Percentiles rank a stretch among this genome's conserved stretches.
Conservation (phyloP, 2,329 filamentous ascomycete species). For the Alternaria brassicae region DNA sequence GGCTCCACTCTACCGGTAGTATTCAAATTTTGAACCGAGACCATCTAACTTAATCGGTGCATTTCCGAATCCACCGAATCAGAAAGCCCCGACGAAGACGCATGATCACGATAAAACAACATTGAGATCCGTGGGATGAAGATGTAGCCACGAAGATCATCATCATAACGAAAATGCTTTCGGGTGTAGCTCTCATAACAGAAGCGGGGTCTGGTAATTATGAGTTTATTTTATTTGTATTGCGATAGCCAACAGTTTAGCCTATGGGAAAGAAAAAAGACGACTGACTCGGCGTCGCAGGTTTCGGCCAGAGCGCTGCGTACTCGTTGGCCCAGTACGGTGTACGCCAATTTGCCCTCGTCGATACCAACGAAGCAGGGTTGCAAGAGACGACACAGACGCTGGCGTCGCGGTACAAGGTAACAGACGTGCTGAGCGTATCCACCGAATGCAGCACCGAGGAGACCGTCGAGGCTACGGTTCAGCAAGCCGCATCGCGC, state of each 20-base stretch:
- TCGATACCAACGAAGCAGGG: conserved; percentile 17
- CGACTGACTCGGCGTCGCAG: conserved; percentile 7
- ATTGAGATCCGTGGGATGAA: conserved; percentile 5
- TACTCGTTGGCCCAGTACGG: conserved; percentile 14
- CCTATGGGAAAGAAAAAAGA: conserved; percentile 1
- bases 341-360: conserved; percentile 12
- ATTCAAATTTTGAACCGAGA: not conserved
- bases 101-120: conserved; percentile 14
- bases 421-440: conserved; percentile 13
- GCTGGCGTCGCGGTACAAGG: conserved; percentile 8
- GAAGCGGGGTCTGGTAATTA: conserved; percentile 16
- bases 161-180: conserved; percentile 11
- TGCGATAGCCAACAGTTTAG: not conserved
- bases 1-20: not conserved
- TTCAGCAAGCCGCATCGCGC: conserved; percentile 24
- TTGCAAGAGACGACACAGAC: conserved; percentile 15
- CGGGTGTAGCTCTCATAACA: conserved; percentile 16
- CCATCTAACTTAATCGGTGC: conserved; percentile 3
- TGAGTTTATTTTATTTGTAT: not conserved
- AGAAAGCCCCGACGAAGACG: conserved; percentile 14
- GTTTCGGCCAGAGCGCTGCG: conserved; percentile 16
- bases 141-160: conserved; percentile 4
- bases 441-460: conserved; percentile 20
- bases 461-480: conserved; percentile 47
- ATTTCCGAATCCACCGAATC: conserved; percentile 9